A percentile compares a stretch with the other conserved stretches of the same genome.
Evolutionary conservation across 306 rosid species (phyloP).

Genomic region (Sphenostylis stenocarpa): DNA sequence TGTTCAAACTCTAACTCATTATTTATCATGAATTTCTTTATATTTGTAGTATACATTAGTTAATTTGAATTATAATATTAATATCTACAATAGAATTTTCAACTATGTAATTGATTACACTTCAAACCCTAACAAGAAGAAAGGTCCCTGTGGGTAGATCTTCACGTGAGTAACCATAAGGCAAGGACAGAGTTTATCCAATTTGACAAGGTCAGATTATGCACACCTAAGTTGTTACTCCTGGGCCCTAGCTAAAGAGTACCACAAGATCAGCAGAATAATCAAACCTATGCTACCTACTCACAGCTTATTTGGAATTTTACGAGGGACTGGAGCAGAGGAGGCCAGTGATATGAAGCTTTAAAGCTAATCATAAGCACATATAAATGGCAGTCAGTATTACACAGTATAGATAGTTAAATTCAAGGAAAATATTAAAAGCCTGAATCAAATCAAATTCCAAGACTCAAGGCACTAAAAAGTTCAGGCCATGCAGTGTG

Average conservation of each 20-base stretch:
- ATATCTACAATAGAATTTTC: background rate
- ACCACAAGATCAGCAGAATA: too few relatives aligned
- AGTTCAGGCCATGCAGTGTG: background rate
- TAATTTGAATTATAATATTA: background rate
- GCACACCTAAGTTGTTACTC: background rate
- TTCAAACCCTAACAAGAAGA: background rate
- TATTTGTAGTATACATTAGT: background rate
- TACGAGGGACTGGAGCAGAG: background rate
- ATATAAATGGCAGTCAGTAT: background rate
- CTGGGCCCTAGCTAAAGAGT: background rate
- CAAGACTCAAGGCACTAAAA: background rate
- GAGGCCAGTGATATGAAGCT: background rate
- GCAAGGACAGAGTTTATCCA: background rate
- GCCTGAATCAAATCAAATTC: background rate
- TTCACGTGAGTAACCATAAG: background rate
- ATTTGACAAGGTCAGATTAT: background rate
- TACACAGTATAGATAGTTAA: background rate
- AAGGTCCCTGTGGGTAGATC: background rate
- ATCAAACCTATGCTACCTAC: background rate
- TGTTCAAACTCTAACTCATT: background rate
- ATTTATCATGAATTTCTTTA: background rate
- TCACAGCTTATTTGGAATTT: background rate
- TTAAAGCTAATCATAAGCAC: background rate
- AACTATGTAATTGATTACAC: background rate
- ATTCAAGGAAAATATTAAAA: background rate